These are phyloP conservation scores for Withania somnifera DNA, from an alignment of 305 asterid species.

Conservation along the genomic window DNA sequence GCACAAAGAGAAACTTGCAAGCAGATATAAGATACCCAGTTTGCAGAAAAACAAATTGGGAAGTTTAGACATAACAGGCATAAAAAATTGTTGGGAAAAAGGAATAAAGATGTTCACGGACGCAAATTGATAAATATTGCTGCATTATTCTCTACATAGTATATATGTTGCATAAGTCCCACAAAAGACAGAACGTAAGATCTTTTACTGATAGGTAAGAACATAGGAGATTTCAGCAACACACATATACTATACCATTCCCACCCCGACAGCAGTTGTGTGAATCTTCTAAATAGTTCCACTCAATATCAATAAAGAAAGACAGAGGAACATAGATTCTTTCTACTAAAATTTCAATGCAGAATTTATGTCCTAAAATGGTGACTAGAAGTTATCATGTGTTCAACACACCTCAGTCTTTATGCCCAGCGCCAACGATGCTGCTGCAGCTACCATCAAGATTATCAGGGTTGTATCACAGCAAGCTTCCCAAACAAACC, in stretches of 20 bases:
- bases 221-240: not conserved
- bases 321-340: not conserved
- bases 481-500: slow-evolving; percentile 91
- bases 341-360: not conserved
- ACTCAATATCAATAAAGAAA: not conserved
- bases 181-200: not conserved
- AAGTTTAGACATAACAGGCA: not conserved
- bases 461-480: slow-evolving; percentile 82
- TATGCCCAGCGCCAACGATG: slow-evolving; percentile 91
- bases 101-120: not conserved
- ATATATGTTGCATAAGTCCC: not conserved
- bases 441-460: slow-evolving; percentile 98
- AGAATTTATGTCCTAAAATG: not conserved
- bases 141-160: slow-evolving; percentile 6
- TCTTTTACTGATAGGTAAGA: not conserved
- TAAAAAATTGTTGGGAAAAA: not conserved
- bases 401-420: slow-evolving; percentile 71
- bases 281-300: not conserved
- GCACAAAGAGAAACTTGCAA: not conserved
- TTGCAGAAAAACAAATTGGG: not conserved
- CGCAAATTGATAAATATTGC: not conserved
- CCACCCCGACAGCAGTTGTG: not conserved
- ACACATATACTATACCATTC: not conserved
- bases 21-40: not conserved
- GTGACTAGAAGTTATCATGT: not conserved